Evolutionary conservation across 805 yeast species (phyloP), one percentile per base, ranked within the genome.

Genomic region (Saccharomycopsis selenospora): DNA sequence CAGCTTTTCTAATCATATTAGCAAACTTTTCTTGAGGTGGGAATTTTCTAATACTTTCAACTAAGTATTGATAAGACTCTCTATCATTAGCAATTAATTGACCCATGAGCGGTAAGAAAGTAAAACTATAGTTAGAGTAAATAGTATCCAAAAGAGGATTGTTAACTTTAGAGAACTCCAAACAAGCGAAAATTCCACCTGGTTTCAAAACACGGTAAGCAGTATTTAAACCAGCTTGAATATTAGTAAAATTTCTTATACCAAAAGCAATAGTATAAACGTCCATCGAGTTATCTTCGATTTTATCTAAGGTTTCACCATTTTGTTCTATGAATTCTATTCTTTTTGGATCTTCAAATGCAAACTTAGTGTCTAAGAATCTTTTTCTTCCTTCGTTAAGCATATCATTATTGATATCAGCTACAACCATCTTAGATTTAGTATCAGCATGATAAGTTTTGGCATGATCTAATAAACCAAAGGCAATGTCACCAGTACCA

Each of bases 401-500:
- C 99, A 93, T 93, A 63, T 93, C 97, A 3, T 95, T 80, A 63
- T 93, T 93, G 67, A 93, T 93, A 66, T 93, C 99, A 3, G 88
- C 95, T 43, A 93, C 79, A 6, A 90, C 87, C 93, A 93, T 93
- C 23, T 81, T 79, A 28, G 88, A 79, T 53, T 72, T 70, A 33
- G 66, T 73, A 67, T 93, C 99, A 49, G 84, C 82, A 61, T 80
- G 87, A 54, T 80, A 77, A 36, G 71, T 66, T 55, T 82, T 80
- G 7, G 98, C 98, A 66, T 93, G 96, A 59, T 89, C 96, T 53
- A 93, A 71, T 54, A 93, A 74, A 2, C 99, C 95, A 67, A 88
- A 88, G 1, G 99, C 99, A 66, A 93, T 91, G 62, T 93, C 99
- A 42, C 99, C 99, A 8, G 98, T 88, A 22, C 99, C 99, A 51